A percentile compares a stretch with the other conserved stretches of the same genome.
phyloP scores from a whole-genome alignment of 1,139 yeast genomes.

The Saccharomyces pastorianus region DNA sequence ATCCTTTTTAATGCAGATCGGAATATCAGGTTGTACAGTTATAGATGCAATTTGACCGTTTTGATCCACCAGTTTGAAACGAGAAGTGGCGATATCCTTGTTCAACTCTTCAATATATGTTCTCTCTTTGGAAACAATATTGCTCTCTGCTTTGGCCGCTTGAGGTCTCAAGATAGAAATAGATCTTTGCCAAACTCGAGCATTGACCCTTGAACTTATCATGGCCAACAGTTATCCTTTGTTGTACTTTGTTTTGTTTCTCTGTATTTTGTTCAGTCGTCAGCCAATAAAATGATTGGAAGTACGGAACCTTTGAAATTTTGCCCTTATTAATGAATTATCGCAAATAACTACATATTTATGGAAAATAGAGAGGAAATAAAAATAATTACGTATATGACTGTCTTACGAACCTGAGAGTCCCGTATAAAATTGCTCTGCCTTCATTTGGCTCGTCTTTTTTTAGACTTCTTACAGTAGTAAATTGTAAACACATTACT shows the following conservation, averaged over 20 bases:
- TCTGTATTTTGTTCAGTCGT: too few relatives aligned
- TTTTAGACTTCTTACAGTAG: neutral
- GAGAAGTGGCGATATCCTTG: slow-evolving; percentile 5
- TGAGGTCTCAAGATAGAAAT: neutral
- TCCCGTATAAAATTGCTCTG: neutral
- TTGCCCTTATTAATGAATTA: neutral
- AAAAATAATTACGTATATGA: neutral
- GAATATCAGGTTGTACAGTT: slow-evolving; percentile 18
- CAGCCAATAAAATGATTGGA: neutral
- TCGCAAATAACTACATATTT: neutral
- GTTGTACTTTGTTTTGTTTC: neutral
- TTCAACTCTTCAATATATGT: slow-evolving; percentile 1
- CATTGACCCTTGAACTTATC: neutral
- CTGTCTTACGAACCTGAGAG: neutral
- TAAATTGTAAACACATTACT: neutral
- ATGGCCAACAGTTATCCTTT: neutral
- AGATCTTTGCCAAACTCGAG: neutral
- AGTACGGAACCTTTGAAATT: slow-evolving; percentile 1
- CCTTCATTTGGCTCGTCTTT: neutral
- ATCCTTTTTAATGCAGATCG: slow-evolving; percentile 20
- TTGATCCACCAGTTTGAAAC: slow-evolving; percentile 16
- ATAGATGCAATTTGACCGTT: slow-evolving; percentile 18
- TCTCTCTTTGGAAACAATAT: neutral
- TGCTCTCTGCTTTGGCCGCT: neutral
- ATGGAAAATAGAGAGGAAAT: neutral